Evolutionary conservation across 345 rosid genomes (phyloP), one percentile per base, ranked within the genome.

Genomic region (Eutrema heterophyllum): DNA sequence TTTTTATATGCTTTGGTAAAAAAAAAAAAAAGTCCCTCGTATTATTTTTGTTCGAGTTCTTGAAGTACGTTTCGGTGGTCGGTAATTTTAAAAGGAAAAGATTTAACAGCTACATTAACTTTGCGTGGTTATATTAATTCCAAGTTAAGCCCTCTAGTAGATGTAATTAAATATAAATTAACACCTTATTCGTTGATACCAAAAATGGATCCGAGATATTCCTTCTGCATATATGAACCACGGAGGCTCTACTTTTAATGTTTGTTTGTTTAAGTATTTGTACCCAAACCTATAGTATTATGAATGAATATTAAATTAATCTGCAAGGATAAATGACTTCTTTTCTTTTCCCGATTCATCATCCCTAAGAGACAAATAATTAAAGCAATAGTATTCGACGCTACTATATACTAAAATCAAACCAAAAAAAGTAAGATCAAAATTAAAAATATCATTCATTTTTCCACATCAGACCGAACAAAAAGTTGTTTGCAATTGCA

Each of bases 191-290:
- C 72, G 79, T 51, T 74, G 69, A 62, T 68, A 74, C 43, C 55
- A 51, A 78, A 60, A 60, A 67, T 59, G 73, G 78, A 71, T 72
- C 77, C 81, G 64, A 78, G 64, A 72, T 72, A 78, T 78, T 78
- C 77, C 59, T 59, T 78, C 80, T 77, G 80, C 11, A 77, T 70
- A 77, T 77, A 77, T 65, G 54, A 77, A 77, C 80, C 80, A 77
- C 80, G 80, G 80, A 71, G 72, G 76, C 80, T 77, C 80, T 32
- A 64, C 76, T 77, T 77, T 77, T 71, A 40, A 71, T 33, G 76
- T 71, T 21, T 54, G 14, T 15, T 67, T 57, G 43, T 32, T 62
- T 61, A 68, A 53, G 27, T 51, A 50, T 76, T 53, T 27, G 13
- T 7, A 53, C 9, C 64, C 57, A 69, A 36, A 68, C 45, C 38